Base-by-base conservation (phyloP, 1,284 basidiomycete genomes). In the Agroathelia rolfsii region DNA sequence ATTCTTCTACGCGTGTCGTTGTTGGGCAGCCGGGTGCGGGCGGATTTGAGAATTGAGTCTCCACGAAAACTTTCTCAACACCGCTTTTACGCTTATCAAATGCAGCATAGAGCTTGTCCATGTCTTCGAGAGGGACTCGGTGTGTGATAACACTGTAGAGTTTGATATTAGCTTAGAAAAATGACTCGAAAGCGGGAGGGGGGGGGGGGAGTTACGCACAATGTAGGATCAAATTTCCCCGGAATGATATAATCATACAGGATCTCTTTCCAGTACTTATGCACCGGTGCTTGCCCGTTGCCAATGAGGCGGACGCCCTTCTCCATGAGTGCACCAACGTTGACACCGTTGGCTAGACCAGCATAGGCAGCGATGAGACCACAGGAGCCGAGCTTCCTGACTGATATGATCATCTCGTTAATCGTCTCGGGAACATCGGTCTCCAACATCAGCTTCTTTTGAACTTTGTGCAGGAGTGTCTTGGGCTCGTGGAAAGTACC, bases 281-380 rank as follows among this genome's bases (percentile, higher is more conserved):
- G 78, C 1, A 78, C 75, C 2, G 82, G 82, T 0, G 81, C 81
- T 56, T 77, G 75, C 2, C 78, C 77, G 43, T 79, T 78, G 3
- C 77, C 77, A 44, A 81, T 77, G 33, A 81, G 59, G 41, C 76
- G 58, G 12, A 80, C 56, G 2, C 75, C 74, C 53, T 81, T 82
- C 62, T 87, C 80, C 82, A 87, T 86, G 29, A 87, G 47, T 0
- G 81, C 76, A 3, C 78, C 78, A 29, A 83, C 69, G 51, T 82
- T 79, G 55, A 86, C 72, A 32, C 71, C 67, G 50, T 81, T 80
- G 17, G 75, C 71, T 52, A 66, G 76, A 0, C 72, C 74, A 4
- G 66, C 59, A 47, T 82, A 79, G 3, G 66, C 77, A 10, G 70
- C 73, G 40, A 76, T 80, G 32, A 81, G 51, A 0, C 75, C 75